phyloP scores from a whole-genome alignment of 2,329 filamentous ascomycete species.

The Xylariomycetidae sp. region DNA sequence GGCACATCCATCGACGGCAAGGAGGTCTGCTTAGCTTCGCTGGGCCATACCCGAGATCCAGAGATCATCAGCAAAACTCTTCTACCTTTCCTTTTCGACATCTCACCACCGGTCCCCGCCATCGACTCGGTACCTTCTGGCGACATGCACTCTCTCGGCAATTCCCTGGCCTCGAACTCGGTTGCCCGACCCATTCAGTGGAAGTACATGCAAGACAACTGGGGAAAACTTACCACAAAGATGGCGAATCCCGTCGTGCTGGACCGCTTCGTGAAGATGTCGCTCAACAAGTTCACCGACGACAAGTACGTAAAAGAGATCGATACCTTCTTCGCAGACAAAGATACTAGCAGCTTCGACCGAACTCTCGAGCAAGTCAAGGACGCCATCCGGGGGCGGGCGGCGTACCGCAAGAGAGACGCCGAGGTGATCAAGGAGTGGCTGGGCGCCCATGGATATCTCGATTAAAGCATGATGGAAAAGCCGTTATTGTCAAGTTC shows the following conservation, averaged over 20 bases:
- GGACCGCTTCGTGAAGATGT: conserved; percentile 80
- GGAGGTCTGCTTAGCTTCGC: conserved; percentile 72
- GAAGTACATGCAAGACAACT: conserved; percentile 82
- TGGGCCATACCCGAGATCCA: conserved; percentile 68
- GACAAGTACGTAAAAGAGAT: conserved; percentile 69
- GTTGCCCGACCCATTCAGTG: conserved; percentile 72
- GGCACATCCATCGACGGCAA: conserved; percentile 88
- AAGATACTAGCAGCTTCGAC: conserved; percentile 82
- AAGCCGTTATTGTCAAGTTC: too few species aligned
- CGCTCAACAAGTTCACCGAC: conserved; percentile 74
- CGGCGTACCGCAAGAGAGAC: conserved; percentile 78
- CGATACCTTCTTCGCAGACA: conserved; percentile 75
- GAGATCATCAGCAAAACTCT: conserved; percentile 63
- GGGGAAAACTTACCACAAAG: conserved; percentile 66
- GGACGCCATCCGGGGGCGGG: conserved; percentile 80
- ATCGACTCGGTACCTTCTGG: conserved; percentile 69
- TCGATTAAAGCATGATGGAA: too few species aligned
- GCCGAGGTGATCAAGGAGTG: conserved; percentile 70
- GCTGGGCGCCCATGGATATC: conserved; percentile 53
- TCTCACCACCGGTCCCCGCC: conserved; percentile 42
- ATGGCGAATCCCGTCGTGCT: conserved; percentile 82
- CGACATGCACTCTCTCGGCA: conserved; percentile 81
- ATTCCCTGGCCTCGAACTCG: conserved; percentile 67
- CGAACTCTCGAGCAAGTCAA: conserved; percentile 79
- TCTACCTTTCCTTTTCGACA: conserved; percentile 75